Base-by-base conservation (phyloP, 495 filamentous ascomycete genomes). In the Physcia stellaris region DNA sequence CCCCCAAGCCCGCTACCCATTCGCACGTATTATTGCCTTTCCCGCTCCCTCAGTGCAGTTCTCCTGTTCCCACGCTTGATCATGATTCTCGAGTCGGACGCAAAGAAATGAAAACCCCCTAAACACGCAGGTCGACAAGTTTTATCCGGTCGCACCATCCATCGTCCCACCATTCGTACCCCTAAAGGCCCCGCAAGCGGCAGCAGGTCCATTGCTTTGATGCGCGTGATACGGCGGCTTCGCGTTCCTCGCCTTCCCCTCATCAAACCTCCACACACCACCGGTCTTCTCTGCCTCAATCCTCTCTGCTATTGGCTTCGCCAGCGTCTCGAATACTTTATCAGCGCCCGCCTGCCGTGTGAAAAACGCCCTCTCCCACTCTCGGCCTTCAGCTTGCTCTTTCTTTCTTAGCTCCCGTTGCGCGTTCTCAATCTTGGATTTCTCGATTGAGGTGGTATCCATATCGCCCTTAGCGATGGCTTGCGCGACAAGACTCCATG, bases 311-410 rank as follows among this genome's bases (percentile, higher is more conserved):
- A 77, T 73, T 40, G 56, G 58, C 13, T 59, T 58, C 1, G 77
- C 76, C 34, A 94, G 59, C 26, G 51, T 49, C 45, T 67, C 60
- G 45, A 88, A 75, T 7, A 67, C 51, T 15, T 62, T 49, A 40
- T 83, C 73, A 2, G 65, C 55, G 9, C 67, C 55, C 10, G 56
- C 54, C 16, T 66, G 58, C 9, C 65, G 61, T 27, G 53, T 77
- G 62, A 98, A 98, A 58, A 88, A 95, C 32, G 81, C 67, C 33
- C 90, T 66, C 51, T 84, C 71, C 84, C 88, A 98, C 42, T 82
- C 77, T 28, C 70, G 64, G 24, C 79, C 77, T 50, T 87, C 81
- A 10, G 70, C 67, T 58, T 78, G 79, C 59, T 98, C 90, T 50
- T 69, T 67, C 55, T 76, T 80, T 46, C 90, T 76, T 63, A 87